Conservation (phyloP, 2,329 filamentous ascomycete genomes). For the Trichoderma sp. region DNA sequence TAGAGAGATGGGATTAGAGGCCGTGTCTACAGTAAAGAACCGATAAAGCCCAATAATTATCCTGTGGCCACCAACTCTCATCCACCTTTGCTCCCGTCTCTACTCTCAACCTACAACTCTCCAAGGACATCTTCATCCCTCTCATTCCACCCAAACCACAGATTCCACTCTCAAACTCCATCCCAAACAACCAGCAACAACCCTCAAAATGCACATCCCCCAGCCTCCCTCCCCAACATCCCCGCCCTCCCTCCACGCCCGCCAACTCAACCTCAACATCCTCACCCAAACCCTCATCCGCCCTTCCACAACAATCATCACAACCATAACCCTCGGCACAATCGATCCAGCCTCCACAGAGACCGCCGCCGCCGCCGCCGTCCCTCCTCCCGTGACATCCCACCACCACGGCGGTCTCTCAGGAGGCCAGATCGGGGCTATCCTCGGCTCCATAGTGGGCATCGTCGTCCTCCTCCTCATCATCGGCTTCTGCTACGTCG, state of each 20-base stretch:
- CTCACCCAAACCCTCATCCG: constrained; percentile 45
- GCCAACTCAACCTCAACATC: constrained; percentile 36
- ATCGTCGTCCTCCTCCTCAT: constrained; percentile 43
- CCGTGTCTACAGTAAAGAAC: neutral
- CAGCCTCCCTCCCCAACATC: constrained; percentile 21
- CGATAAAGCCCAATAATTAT: neutral
- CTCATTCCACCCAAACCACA: constrained; percentile 1
- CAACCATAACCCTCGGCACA: constrained; percentile 39
- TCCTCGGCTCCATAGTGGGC: constrained; percentile 46
- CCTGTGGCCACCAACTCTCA: neutral
- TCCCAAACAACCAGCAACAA: neutral
- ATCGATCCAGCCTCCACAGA: constrained; percentile 26
- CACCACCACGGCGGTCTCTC: constrained; percentile 36
- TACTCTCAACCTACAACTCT: neutral
- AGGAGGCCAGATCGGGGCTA: constrained; percentile 45
- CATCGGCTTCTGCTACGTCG: constrained; percentile 38
- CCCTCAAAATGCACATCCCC: constrained; percentile 6
- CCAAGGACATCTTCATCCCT: neutral
- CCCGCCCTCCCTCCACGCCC: constrained; percentile 31
- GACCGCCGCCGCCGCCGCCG: constrained; percentile 29
- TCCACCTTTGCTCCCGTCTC: neutral
- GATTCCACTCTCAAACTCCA: neutral
- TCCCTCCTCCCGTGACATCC: constrained; percentile 4
- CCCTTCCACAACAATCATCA: constrained; percentile 43
- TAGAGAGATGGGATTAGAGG: constrained; percentile 6